Evolutionary conservation across 2,329 filamentous ascomycete genomes (phyloP), one percentile per base, ranked within the genome.

Genomic region (Trichoderma brevicompactum): DNA sequence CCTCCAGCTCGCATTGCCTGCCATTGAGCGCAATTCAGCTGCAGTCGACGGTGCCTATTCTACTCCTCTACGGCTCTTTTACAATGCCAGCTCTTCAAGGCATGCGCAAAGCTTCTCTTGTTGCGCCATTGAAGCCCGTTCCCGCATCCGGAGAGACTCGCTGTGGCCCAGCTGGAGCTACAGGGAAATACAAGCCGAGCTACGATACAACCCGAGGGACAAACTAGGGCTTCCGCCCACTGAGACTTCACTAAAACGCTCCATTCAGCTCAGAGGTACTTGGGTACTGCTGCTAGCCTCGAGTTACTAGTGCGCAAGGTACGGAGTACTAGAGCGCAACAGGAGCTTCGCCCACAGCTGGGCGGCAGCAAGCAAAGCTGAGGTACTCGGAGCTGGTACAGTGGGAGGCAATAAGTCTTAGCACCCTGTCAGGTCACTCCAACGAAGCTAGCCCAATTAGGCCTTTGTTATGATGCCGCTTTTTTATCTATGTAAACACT

Each of bases 141-240:
- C 38, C 59, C 59, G 48, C 63, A 59, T 65, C 49, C 61, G 61
- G 60, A 12, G 28, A 13, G 15, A 13, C 19, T 46, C 59, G 15
- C 40, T n/a, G 48, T 60, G 48, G 32, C 43, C 23, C 8, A 56
- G 40, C 48, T 60, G 53, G 19, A 46, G 53, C 63, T 44, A 59
- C 63, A 32, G 46, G 40, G 55, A 60, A 48, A 44, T 65, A 65
- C 63, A 65, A 60, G 48, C 55, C 43, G 38, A 65, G 63, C 63
- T 65, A 65, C 63, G 63, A 65, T 17, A 34, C 46, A 46, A 40
- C 48, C n/a, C 48, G 28, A 53, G 49, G 49, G 40, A 28, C 40
- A 53, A 36, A 44, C 60, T 63, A 65, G 63, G 63, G 63, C 55
- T 65, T 34, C 55, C 63, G 54, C 60, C 65, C 48, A 23, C 49